Base-by-base conservation (phyloP, 352 stramenopile genomes). In the Phytopythium cucurbitacearum region DNA sequence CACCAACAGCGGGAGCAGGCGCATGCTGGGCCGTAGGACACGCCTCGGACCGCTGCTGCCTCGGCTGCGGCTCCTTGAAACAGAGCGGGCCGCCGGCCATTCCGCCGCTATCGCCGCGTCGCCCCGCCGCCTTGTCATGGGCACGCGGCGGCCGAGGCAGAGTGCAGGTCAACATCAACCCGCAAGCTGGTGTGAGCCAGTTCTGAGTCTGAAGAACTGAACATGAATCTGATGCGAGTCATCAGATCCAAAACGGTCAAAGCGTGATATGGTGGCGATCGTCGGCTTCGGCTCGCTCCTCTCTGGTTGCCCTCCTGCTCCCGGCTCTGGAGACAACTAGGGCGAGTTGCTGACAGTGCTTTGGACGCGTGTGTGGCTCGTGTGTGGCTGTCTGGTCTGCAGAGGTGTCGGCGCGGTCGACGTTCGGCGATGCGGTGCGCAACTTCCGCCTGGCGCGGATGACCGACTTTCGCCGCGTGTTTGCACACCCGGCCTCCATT, bases 201-300 rank as follows among this genome's bases (percentile, higher is more conserved):
- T 21, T 47, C 41, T 33, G 15, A 46, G 16, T 36, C 21, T 28
- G 21, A 28, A 28, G 21, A 28, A 28, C 21, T 28, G 21, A 28
- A 28, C 21, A 28, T 28, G 21, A 47, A 9, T 57, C 51, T 57
- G 56, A 62, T 59, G 53, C 8, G 40, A 7, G 40, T 44, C 12
- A 44, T 44, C 40, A 28, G 40, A 12, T 44, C 12, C 12, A 15
- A 44, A 15, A 44, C 40, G 40, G 40, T 15, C 40, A 16, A n/a
- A 36, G 32, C 3, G 3, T 15, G 32, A 45, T 1, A 80, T 80
- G 67, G 70, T 78, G 53, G 92, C 82, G 16, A 89, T 98, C 60
- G 69, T 97, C 33, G 89, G 89, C 62, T 97, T 96, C 64, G 92
- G 92, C 36, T 96, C 86, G 46, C 71, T 97, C n/a, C 64, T 97